Evolutionary conservation across 495 filamentous ascomycete genomes (phyloP).

Genomic region (Apodospora peruviana): DNA sequence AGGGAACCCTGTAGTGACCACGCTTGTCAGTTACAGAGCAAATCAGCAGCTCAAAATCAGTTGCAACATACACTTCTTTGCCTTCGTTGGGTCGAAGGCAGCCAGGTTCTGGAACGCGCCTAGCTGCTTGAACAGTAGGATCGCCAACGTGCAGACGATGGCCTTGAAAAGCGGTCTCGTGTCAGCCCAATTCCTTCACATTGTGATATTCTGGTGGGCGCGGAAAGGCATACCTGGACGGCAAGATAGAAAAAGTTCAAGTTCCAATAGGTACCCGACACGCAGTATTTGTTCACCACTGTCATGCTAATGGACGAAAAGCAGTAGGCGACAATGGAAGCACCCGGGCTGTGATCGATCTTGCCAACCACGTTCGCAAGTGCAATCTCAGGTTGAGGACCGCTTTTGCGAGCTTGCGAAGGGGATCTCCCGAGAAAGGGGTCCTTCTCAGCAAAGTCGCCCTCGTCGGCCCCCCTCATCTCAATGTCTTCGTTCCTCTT

Average conservation of each 20-base stretch:
- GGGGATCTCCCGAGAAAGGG: slow-evolving; percentile 40
- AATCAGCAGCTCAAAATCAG: not conserved
- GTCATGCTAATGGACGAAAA: slow-evolving; percentile 96
- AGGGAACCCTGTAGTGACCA: slow-evolving; percentile 71
- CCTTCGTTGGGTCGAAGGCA: slow-evolving; percentile 83
- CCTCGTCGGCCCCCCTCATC: slow-evolving; percentile 54
- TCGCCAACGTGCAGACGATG: slow-evolving; percentile 83
- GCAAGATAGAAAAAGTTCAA: slow-evolving; percentile 92
- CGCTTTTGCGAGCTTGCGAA: slow-evolving; percentile 42
- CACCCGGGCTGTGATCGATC: slow-evolving; percentile 63
- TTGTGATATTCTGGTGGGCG: not conserved
- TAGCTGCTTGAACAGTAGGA: slow-evolving; percentile 73
- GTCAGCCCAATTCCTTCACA: not conserved
- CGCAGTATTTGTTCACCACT: slow-evolving; percentile 96
- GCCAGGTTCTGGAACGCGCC: slow-evolving; percentile 84
- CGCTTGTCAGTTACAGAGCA: slow-evolving; percentile 15
- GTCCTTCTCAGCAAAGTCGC: slow-evolving; percentile 49
- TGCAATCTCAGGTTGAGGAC: slow-evolving; percentile 25
- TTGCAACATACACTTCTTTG: slow-evolving; percentile 70
- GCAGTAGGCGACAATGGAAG: slow-evolving; percentile 89
- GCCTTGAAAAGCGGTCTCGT: slow-evolving; percentile 50
- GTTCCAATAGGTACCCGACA: slow-evolving; percentile 88
- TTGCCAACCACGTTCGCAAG: slow-evolving; percentile 35
- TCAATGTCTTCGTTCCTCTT: slow-evolving; percentile 82
- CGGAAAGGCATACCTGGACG: slow-evolving; percentile 64